Evolutionary conservation across 345 rosid genomes (phyloP).

Genomic region (Salix caprea): DNA sequence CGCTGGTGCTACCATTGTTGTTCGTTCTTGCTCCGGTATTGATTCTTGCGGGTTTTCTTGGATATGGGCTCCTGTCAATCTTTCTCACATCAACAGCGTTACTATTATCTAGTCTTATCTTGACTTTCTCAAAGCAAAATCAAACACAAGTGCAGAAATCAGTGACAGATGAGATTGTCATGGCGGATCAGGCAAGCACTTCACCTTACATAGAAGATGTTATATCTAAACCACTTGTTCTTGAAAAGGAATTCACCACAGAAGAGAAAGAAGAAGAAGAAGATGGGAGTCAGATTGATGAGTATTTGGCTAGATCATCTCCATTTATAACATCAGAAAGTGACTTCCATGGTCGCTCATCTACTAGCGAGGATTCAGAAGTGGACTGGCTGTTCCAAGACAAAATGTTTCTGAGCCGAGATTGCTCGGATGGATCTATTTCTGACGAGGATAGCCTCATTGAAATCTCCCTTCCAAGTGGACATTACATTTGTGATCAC

Average conservation of each 20-base stretch:
- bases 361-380: slow-evolving; percentile 46
- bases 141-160: slow-evolving; percentile 3
- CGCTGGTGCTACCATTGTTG: slow-evolving; percentile 30
- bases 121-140: slow-evolving; percentile 24
- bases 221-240: background rate
- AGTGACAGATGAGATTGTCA: slow-evolving; percentile 13
- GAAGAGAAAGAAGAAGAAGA: background rate
- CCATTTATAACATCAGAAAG: slow-evolving; percentile 26
- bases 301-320: background rate
- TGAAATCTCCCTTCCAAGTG: slow-evolving; percentile 68
- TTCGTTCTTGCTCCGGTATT: slow-evolving; percentile 19
- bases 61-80: slow-evolving; percentile 29
- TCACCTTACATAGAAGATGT: background rate
- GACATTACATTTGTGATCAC: slow-evolving; percentile 42
- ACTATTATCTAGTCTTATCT: slow-evolving; percentile 28
- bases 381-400: slow-evolving; percentile 30
- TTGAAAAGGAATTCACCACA: background rate
- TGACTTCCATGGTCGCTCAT: slow-evolving; percentile 22
- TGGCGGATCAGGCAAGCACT: background rate
- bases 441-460: slow-evolving; percentile 70
- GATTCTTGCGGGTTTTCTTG: slow-evolving; percentile 25
- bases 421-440: slow-evolving; percentile 49
- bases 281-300: background rate
- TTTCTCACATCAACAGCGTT: slow-evolving; percentile 32
- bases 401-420: slow-evolving; percentile 26